Base-by-base conservation (phyloP, 208 protist genomes). In the Crithidia acanthocephali region DNA sequence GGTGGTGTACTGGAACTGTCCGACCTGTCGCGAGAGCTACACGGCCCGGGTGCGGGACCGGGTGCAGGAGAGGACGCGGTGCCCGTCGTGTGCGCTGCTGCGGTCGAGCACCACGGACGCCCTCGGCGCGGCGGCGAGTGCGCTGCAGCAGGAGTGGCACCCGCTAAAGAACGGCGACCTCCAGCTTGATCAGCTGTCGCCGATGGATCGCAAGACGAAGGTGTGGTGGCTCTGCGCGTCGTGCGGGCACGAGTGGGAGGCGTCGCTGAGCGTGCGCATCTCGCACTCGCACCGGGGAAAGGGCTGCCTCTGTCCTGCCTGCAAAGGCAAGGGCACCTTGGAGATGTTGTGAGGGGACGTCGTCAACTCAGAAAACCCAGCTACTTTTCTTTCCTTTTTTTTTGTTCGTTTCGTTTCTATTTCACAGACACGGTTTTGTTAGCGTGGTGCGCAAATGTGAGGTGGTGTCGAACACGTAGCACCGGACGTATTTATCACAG, bases 121-220 rank as follows among this genome's bases (percentile, higher is more conserved):
- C 20, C 72, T 81, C 27, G 69, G 55, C 15, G 66, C 82, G 16
- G 73, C 81, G 52, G 79, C 83, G 30, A 75, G 68, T 59, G 71
- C 66, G 23, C 57, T 92, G 60, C 71, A 80, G 61, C 86, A 88
- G 61, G 91, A 95, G 72, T 93, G 85, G 85, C 90, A 95, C 60
- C 87, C 90, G 8, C 65, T 93, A 16, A 91, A 91, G 65, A 95
- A 95, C 66, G 90, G 90, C 15, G 87, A 95, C 58, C 73, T 95
- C n/a, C 76, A 75, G 3, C 62, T 90, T 11, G 85, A 87, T 22
- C 74, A 88, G 44, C 51, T 95, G 13, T 37, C 72, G 20, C 72
- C 79, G 52, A 80, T 66, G 4, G 82, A 90, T 58, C 61, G 35
- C 25, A 80, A 80, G 63, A 91, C 85, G 52, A 89, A 90, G 69